Evolutionary conservation across 106 monocot species (phyloP).

Genomic region (Hemerocallis citrina): DNA sequence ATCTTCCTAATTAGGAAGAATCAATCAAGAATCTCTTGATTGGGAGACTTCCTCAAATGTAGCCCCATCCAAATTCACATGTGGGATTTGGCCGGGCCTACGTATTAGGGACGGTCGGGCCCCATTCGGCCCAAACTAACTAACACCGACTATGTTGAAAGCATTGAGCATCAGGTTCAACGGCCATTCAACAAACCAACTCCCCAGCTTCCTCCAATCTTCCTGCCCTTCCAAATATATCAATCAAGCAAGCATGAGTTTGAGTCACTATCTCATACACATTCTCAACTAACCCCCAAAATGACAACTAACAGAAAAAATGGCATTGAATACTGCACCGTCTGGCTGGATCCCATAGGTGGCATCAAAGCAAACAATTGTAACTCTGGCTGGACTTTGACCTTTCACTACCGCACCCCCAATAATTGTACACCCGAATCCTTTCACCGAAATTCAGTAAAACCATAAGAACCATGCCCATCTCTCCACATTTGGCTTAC

Average conservation of each 20-base stretch:
- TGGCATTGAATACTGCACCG: slow-evolving; percentile 29
- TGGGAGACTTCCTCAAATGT: no score
- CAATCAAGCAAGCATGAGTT: slow-evolving; percentile 43
- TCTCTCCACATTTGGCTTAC: slow-evolving; percentile 69
- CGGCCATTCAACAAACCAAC: slow-evolving; percentile 18
- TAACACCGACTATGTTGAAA: not conserved
- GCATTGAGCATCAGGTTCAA: slow-evolving; percentile 23
- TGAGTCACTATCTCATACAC: slow-evolving; percentile 26
- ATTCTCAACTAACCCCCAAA: slow-evolving; percentile 41
- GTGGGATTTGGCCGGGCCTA: no score
- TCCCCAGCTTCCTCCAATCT: slow-evolving; percentile 22
- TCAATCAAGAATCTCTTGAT: no score
- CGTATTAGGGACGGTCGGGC: no score
- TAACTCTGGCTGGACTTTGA: slow-evolving; percentile 9
- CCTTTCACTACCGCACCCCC: slow-evolving; percentile 37
- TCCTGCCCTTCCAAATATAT: slow-evolving; percentile 38
- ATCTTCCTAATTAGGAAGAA: no score
- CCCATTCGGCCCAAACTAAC: not conserved
- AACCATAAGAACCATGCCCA: slow-evolving; percentile 21
- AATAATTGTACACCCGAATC: slow-evolving; percentile 46
- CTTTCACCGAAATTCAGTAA: slow-evolving; percentile 10
- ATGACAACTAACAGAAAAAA: slow-evolving; percentile 54
- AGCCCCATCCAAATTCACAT: no score
- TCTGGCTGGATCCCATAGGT: slow-evolving; percentile 39
- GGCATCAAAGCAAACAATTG: slow-evolving; percentile 49